phyloP scores from a whole-genome alignment of 1,284 basidiomycete species.

The Leccinum solheimii region DNA sequence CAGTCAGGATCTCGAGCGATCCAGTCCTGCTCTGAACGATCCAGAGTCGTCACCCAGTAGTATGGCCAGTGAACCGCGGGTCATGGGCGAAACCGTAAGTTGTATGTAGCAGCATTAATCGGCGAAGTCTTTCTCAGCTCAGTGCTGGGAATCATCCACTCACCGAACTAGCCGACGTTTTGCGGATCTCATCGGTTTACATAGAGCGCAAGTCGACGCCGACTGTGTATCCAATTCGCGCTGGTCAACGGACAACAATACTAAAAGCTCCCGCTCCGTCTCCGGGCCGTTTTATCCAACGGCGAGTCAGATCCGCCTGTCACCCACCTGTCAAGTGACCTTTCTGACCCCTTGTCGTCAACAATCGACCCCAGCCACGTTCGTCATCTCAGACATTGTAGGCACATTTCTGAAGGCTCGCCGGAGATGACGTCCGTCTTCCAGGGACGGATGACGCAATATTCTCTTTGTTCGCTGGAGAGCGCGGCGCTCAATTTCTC shows the following conservation, averaged over 20 bases:
- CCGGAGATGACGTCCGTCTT: background rate
- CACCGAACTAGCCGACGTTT: background rate
- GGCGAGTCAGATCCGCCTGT: background rate
- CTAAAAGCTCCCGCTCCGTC: background rate
- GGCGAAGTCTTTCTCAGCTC: background rate
- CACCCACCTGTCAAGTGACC: background rate
- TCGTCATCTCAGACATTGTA: background rate
- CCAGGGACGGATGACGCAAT: background rate
- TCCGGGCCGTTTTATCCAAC: background rate
- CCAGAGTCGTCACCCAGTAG: background rate
- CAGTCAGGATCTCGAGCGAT: background rate
- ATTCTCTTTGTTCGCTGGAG: background rate
- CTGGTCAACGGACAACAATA: background rate
- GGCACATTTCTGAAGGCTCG: background rate
- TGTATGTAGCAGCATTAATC: background rate
- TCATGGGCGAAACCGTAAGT: background rate
- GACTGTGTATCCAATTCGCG: background rate
- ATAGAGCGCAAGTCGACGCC: background rate
- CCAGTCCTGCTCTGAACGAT: background rate
- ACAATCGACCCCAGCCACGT: background rate
- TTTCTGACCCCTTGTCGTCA: background rate
- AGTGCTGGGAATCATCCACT: background rate
- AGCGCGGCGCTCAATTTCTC: background rate
- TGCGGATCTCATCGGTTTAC: background rate
- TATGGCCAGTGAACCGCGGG: background rate